phyloP scores from a whole-genome alignment of 768 basidiomycete genomes.

The Lentinula boryana region DNA sequence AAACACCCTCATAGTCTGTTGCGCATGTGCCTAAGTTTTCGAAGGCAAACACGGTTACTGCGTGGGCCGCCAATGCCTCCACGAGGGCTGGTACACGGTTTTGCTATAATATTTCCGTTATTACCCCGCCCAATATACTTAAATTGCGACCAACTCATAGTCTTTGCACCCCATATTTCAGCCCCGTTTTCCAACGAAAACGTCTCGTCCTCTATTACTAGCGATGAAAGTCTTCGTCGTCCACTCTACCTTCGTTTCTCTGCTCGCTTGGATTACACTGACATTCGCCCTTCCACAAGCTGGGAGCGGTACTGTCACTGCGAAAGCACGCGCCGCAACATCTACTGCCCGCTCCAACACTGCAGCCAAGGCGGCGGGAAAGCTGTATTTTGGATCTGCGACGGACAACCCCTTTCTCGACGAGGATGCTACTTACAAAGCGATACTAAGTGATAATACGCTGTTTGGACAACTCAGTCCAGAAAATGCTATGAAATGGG shows the following conservation, averaged over 20 bases:
- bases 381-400: conserved; percentile 38
- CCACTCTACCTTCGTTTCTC: background rate
- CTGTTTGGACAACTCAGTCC: conserved; percentile 34
- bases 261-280: background rate
- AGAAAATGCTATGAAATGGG: conserved; percentile 36
- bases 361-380: conserved; percentile 26
- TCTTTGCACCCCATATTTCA: background rate
- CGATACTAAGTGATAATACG: conserved; percentile 21
- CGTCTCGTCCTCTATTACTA: background rate
- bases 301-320: background rate
- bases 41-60: background rate
- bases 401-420: conserved; percentile 34
- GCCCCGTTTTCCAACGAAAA: background rate
- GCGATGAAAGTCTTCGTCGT: background rate
- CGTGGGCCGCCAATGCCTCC: background rate
- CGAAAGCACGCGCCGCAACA: conserved; percentile 3
- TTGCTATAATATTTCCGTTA: background rate
- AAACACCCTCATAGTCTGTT: background rate
- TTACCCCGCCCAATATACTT: background rate
- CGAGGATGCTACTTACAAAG: conserved; percentile 23
- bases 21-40: background rate
- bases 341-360: conserved; percentile 17
- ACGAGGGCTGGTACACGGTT: background rate
- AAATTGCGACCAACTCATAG: background rate
- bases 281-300: background rate